phyloP scores from a whole-genome alignment of 352 stramenopile species.

The Globisporangium parvum region DNA sequence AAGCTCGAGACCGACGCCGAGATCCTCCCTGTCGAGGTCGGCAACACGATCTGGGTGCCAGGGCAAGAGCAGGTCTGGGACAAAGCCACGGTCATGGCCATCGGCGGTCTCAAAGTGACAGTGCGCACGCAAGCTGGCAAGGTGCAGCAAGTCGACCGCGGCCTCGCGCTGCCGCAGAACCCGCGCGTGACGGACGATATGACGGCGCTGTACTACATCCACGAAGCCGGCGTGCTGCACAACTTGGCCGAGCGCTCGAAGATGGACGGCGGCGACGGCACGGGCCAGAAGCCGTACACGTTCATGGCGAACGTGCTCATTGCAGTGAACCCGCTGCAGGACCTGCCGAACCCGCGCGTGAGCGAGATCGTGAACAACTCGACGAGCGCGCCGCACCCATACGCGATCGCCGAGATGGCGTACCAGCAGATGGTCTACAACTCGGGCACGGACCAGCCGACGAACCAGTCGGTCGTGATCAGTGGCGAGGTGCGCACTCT shows the following conservation, averaged over 20 bases:
- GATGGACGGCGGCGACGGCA: slow-evolving; percentile 68
- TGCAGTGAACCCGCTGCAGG: slow-evolving; percentile 87
- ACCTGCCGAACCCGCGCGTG: slow-evolving; percentile 71
- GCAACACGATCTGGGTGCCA: slow-evolving; percentile 70
- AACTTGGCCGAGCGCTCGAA: slow-evolving; percentile 91
- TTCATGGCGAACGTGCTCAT: slow-evolving; percentile 94
- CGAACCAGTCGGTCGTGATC: slow-evolving; percentile 86
- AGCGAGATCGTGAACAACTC: slow-evolving; percentile 74
- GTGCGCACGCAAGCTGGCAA: slow-evolving; percentile 79
- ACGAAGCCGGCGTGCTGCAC: slow-evolving; percentile 93
- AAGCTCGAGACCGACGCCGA: slow-evolving; percentile 64
- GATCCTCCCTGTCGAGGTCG: slow-evolving; percentile 68
- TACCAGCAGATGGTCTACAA: slow-evolving; percentile 92
- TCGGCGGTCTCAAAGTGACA: slow-evolving; percentile 81
- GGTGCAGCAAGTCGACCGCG: slow-evolving; percentile 81
- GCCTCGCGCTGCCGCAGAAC: slow-evolving; percentile 66
- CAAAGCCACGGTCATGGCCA: slow-evolving; percentile 75
- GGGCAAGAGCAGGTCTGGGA: slow-evolving; percentile 74
- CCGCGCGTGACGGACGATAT: slow-evolving; percentile 89
- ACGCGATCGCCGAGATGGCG: slow-evolving; percentile 85
- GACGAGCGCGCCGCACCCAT: slow-evolving; percentile 74
- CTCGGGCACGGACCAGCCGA: slow-evolving; percentile 74
- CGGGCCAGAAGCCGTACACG: slow-evolving; percentile 82
- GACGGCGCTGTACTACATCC: slow-evolving; percentile 93
- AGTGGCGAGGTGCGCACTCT: slow-evolving; percentile 41